Evolutionary conservation across 176 grass and related monocot genomes (phyloP).

Genomic region (Stipa capillata): DNA sequence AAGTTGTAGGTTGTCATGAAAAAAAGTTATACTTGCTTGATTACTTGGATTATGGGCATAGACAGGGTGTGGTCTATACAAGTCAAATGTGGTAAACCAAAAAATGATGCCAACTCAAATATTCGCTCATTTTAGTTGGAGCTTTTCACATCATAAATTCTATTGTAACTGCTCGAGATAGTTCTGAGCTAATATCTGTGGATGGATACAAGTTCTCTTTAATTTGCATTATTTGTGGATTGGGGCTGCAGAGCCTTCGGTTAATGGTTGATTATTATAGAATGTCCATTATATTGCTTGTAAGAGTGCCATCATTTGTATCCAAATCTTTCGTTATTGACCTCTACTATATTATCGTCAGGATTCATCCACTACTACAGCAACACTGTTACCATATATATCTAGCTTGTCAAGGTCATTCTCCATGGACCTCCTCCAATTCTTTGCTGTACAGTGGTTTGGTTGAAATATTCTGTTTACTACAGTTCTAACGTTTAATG

Average conservation of each 20-base stretch:
- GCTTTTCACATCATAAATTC: background rate
- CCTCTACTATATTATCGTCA: constrained; percentile 48
- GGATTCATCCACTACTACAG: constrained; percentile 46
- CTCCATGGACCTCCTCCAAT: constrained; percentile 39
- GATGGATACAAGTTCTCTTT: background rate
- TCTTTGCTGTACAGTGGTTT: constrained; percentile 26
- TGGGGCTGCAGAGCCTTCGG: background rate
- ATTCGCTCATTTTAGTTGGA: background rate
- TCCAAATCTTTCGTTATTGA: constrained; percentile 35
- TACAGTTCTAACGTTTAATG: constrained; percentile 2
- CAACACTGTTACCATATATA: constrained; percentile 47
- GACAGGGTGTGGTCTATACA: background rate
- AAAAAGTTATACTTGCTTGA: background rate
- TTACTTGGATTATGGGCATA: background rate
- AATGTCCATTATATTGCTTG: constrained; percentile 22
- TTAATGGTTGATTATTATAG: background rate
- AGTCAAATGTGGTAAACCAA: background rate
- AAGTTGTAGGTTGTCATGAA: background rate
- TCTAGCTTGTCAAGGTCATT: constrained; percentile 58
- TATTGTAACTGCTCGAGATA: background rate
- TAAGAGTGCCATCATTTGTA: constrained; percentile 16
- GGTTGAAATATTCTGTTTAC: constrained; percentile 13
- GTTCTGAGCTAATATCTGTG: background rate
- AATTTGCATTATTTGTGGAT: background rate
- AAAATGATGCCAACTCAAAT: background rate